A percentile compares a stretch with the other conserved stretches of the same genome.
These are phyloP conservation scores for Arbutus unedo DNA, from an alignment of 148 eudicot genomes.

Conservation along the genomic window DNA sequence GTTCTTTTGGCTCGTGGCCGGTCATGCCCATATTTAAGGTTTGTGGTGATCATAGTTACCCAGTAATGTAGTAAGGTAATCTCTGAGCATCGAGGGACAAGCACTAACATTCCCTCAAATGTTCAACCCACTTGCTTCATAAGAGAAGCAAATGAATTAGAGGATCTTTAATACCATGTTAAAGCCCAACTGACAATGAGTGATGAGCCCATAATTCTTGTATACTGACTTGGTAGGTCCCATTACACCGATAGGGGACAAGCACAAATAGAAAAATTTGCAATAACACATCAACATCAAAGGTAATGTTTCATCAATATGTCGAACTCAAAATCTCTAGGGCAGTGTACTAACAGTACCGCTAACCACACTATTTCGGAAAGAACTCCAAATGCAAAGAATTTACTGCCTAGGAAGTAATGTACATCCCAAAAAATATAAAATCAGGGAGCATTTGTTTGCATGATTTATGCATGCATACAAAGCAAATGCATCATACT, in stretches of 20 bases:
- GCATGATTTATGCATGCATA: background rate
- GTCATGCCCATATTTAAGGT: background rate
- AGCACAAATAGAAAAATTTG: background rate
- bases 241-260: background rate
- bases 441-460: background rate
- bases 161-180: background rate
- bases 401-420: background rate
- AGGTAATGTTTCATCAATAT: background rate
- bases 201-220: background rate
- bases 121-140: background rate
- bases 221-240: background rate
- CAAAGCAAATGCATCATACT: conserved; percentile 2
- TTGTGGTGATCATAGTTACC: too few relatives aligned
- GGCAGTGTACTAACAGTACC: background rate
- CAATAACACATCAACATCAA: background rate
- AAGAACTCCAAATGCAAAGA: background rate
- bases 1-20: too few relatives aligned
- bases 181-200: background rate
- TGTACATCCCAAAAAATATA: background rate
- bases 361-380: background rate
- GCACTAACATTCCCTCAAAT: background rate
- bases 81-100: background rate
- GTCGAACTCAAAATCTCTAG: background rate
- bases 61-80: too few relatives aligned
- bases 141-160: background rate